phyloP scores from a whole-genome alignment of 2,329 filamentous ascomycete genomes.

The Pseudogymnoascus sp. region DNA sequence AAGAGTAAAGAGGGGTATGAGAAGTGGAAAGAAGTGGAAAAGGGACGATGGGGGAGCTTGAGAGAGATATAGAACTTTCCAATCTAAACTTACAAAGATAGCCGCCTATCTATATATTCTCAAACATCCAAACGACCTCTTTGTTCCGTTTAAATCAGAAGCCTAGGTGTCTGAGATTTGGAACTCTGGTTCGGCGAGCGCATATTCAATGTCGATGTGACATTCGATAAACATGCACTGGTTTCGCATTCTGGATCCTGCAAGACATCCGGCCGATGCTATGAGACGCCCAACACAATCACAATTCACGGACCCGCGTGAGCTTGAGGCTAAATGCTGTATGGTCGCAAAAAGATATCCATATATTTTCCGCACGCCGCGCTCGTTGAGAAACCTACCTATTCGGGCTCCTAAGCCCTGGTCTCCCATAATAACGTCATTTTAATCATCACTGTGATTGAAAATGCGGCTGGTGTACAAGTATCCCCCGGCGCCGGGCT shows the following conservation, averaged over 20 bases:
- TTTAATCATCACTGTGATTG: not conserved
- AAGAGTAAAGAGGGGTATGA: not conserved
- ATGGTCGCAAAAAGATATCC: not conserved
- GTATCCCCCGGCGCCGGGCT: not conserved
- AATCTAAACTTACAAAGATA: constrained; percentile 3
- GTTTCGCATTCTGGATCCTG: not conserved
- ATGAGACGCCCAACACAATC: not conserved
- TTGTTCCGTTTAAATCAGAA: not conserved
- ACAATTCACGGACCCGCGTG: not conserved
- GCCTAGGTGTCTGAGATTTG: not conserved
- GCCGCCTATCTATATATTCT: not conserved
- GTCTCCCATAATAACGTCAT: not conserved
- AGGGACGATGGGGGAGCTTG: not conserved
- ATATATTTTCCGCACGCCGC: constrained; percentile 3
- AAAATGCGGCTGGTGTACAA: not conserved
- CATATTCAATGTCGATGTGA: not conserved
- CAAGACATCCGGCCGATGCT: not conserved
- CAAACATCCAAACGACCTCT: not conserved
- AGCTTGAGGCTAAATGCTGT: not conserved
- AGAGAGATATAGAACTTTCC: not conserved
- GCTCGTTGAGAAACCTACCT: constrained; percentile 1
- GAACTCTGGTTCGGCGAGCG: not conserved
- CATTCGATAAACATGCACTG: not conserved
- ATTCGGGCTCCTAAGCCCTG: not conserved
- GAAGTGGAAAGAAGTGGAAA: not conserved